A percentile compares a stretch with the other conserved stretches of the same genome.
Evolutionary conservation across 2,329 filamentous ascomycete genomes (phyloP).

Genomic region (Neofusicoccum umdonicola): DNA sequence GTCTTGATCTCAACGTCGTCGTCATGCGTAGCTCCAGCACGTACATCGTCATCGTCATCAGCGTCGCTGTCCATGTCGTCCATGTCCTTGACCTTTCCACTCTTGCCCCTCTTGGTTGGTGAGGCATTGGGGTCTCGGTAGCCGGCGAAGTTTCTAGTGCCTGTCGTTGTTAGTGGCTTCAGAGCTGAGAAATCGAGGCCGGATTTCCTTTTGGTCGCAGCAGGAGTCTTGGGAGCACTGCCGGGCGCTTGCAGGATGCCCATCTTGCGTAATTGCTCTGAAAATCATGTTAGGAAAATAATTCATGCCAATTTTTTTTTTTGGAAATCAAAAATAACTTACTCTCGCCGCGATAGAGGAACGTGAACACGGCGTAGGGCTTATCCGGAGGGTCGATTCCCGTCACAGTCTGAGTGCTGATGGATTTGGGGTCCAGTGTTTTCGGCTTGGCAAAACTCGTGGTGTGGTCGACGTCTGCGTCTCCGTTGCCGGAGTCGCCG

Average conservation of each 20-base stretch:
- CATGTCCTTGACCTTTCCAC: conserved; percentile 55
- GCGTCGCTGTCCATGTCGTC: conserved; percentile 72
- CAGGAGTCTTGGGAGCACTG: conserved; percentile 57
- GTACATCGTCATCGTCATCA: conserved; percentile 63
- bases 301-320: too few relatives aligned
- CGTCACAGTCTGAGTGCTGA: conserved; percentile 98
- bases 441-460: conserved; percentile 98
- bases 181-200: conserved; percentile 83
- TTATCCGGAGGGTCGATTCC: conserved; percentile 95
- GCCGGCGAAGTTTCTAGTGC: conserved; percentile 83
- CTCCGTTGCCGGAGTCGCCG: conserved; percentile 58
- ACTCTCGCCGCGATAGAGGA: conserved; percentile 96
- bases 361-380: conserved; percentile 95
- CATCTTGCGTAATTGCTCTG: conserved; percentile 95
- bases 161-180: conserved; percentile 78
- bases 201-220: conserved; percentile 73
- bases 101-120: conserved; percentile 46
- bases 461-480: conserved; percentile 89
- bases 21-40: conserved; percentile 55
- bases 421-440: conserved; percentile 91
- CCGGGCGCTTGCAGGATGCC: conserved; percentile 75
- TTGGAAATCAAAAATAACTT: conserved; percentile 43
- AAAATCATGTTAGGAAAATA: neutral
- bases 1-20: conserved; percentile 60
- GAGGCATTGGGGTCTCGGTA: conserved; percentile 71